Percentiles rank a stretch among this genome's conserved stretches.
Conservation (phyloP, 164 flowering plant genomes). For the Aristolochia fimbriata region DNA sequence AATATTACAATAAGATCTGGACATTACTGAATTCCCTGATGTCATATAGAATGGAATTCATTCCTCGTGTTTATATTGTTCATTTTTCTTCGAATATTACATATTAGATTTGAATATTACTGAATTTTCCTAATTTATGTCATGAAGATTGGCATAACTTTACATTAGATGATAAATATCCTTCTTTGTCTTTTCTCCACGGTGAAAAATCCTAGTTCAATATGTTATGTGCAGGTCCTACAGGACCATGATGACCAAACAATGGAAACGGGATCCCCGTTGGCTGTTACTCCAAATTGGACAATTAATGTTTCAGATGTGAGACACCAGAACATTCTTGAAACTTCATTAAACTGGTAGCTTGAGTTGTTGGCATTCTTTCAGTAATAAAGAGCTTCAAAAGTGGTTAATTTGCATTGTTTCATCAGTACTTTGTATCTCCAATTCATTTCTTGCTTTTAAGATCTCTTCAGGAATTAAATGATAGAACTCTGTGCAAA, state of each 20-base stretch:
- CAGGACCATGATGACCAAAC: slow-evolving; percentile 20
- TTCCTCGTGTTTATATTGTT: too few species aligned
- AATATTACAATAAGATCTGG: too few species aligned
- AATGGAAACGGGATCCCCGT: slow-evolving; percentile 14
- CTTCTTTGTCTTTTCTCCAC: too few species aligned
- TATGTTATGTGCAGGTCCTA: slow-evolving; percentile 25
- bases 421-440: not conserved
- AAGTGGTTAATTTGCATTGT: not conserved
- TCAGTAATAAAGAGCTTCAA: not conserved
- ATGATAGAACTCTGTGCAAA: not conserved
- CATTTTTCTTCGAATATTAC: too few species aligned
- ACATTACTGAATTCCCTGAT: too few species aligned
- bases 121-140: too few species aligned
- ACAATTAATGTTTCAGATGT: slow-evolving; percentile 49
- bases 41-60: too few species aligned
- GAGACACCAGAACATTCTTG: slow-evolving; percentile 14
- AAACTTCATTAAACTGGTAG: not conserved
- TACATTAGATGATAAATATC: too few species aligned
- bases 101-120: too few species aligned
- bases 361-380: not conserved
- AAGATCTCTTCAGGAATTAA: not conserved
- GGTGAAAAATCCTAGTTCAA: too few species aligned
- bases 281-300: slow-evolving; percentile 27
- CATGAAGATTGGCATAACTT: too few species aligned
- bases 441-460: not conserved